These are phyloP conservation scores for Saccharomyces hybrid DNA, from an alignment of 1,139 yeast genomes.

Conservation along the genomic window DNA sequence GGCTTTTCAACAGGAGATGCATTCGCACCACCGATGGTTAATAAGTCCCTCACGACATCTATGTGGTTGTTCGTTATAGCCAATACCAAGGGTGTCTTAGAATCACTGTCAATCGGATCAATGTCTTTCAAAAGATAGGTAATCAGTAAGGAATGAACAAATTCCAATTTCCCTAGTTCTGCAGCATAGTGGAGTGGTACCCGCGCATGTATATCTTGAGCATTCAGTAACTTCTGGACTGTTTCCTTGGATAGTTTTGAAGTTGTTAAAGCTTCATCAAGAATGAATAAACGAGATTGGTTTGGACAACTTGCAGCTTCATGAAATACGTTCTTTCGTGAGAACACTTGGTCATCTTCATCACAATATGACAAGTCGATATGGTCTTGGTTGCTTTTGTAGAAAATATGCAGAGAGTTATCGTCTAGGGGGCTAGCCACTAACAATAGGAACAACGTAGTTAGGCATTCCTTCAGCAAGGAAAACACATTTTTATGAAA, in stretches of 20 bases:
- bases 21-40: conserved; percentile 42
- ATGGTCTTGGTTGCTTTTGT: conserved; percentile 15
- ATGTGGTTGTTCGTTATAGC: conserved; percentile 68
- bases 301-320: conserved; percentile 34
- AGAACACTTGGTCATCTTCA: conserved; percentile 29
- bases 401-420: conserved; percentile 25
- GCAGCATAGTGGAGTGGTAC: conserved; percentile 87
- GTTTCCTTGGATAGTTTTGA: conserved; percentile 4
- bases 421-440: conserved; percentile 30
- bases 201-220: conserved; percentile 57
- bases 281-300: conserved; percentile 33
- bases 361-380: conserved; percentile 29
- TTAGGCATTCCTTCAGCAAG: conserved; percentile 19
- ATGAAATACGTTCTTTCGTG: conserved; percentile 35
- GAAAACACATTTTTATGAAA: conserved; percentile 12
- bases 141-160: conserved; percentile 40
- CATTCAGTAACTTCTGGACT: conserved; percentile 29
- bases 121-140: conserved; percentile 20
- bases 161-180: conserved; percentile 53
- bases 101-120: conserved; percentile 58
- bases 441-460: conserved; percentile 26
- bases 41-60: conserved; percentile 39
- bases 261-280: conserved; percentile 21
- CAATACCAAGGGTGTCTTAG: conserved; percentile 72
- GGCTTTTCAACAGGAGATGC: conserved; percentile 39